Base-by-base conservation (phyloP, 2,329 filamentous ascomycete genomes). In the Zopfia rhizophila region DNA sequence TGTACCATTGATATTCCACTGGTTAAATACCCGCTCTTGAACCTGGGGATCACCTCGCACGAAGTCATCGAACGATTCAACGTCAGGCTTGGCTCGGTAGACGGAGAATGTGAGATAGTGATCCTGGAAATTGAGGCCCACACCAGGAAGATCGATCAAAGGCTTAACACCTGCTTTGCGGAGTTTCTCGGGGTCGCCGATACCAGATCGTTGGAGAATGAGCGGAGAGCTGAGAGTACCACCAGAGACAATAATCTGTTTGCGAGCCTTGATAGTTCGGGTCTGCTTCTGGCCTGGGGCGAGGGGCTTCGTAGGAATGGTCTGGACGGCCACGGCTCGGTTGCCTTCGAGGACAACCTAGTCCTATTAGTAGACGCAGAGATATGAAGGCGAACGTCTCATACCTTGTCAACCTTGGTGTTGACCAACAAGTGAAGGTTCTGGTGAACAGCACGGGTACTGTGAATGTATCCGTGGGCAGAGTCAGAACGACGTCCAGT, bases 51-150 rank as follows among this genome's bases (percentile, higher is more conserved):
- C 86, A 28, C 89, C 89, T 36, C 89, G 83, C 7, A 86, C 80
- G 64, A 92, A 92, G 67, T 92, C 89, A 60, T 92, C 89, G 55
- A 93, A 93, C 8, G 84, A 88, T 65, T 93, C 89, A 0, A 84
- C 84, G 4, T 86, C 83, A 5, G 88, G 88, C 75, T 89, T 90
- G 13, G 88, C 88, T 10, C 88, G 81, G 69, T 82, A 91, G 2
- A 82, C 79, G 0, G 86, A 81, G 68, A 90, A 90, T 2, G 85
- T 88, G 27, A 90, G 77, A 66, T 89, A 88, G 64, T 89, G 87
- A 66, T 89, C 87, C 67, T 90, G 87, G 80, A 90, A 90, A 75
- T 90, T 90, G 38, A 86, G 78, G 47, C 87, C 87, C 16, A 90
- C 87, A 55, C 87, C 87, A 0, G 87, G 87, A 14, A 90, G 81